A percentile compares a stretch with the other conserved stretches of the same genome.
These are phyloP conservation scores for Epichloe hybrida DNA, from an alignment of 2,329 filamentous ascomycete species.

Conservation along the genomic window DNA sequence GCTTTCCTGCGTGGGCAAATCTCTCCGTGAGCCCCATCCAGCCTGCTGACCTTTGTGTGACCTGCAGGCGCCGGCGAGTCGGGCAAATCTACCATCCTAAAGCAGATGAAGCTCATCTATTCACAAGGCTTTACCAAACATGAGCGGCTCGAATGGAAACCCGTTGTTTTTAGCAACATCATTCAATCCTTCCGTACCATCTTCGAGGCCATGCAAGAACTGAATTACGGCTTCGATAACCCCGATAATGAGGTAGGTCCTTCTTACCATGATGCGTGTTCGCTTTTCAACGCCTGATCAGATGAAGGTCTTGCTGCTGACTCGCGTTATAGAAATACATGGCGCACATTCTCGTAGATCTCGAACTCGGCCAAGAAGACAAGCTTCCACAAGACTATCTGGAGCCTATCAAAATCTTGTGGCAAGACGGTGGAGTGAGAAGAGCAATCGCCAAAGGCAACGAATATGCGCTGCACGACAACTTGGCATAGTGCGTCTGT, in stretches of 20 bases:
- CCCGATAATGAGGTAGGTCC: constrained; percentile 63
- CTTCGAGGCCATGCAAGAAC: constrained; percentile 79
- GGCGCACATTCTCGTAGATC: constrained; percentile 61
- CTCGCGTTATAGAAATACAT: constrained; percentile 51
- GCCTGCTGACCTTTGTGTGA: constrained; percentile 3
- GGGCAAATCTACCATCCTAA: constrained; percentile 88
- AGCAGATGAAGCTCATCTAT: constrained; percentile 98
- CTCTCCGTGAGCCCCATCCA: neutral
- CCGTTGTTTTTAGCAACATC: constrained; percentile 91
- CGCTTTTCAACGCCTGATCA: constrained; percentile 11
- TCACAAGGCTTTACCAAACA: constrained; percentile 78
- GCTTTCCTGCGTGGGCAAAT: neutral
- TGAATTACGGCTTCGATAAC: constrained; percentile 65
- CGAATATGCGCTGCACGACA: constrained; percentile 93
- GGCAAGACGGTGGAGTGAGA: constrained; percentile 73
- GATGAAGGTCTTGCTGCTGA: neutral
- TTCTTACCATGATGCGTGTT: neutral
- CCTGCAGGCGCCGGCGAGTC: constrained; percentile 75
- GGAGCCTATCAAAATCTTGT: constrained; percentile 69
- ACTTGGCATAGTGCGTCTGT: constrained; percentile 78
- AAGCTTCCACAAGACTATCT: constrained; percentile 66
- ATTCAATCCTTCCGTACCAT: constrained; percentile 85
- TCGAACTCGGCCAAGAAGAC: constrained; percentile 73
- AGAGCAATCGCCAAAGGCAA: constrained; percentile 86
- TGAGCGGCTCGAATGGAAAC: constrained; percentile 86